Conservation (phyloP, 768 basidiomycete genomes). For the Xerocomellus amylosporus region DNA sequence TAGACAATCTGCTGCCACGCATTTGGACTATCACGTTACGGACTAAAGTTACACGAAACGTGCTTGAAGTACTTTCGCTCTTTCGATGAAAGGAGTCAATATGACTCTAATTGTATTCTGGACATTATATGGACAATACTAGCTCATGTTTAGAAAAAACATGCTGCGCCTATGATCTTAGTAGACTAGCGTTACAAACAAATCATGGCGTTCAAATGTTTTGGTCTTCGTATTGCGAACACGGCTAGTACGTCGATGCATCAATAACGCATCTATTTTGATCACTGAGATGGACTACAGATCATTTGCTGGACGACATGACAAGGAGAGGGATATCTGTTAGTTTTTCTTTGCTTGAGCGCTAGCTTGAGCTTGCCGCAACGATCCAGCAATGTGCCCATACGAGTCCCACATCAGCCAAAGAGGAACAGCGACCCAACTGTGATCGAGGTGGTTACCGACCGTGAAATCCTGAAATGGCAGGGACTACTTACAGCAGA, state of each 20-base stretch:
- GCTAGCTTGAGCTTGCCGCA: slow-evolving; percentile 42
- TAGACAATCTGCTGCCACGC: not conserved
- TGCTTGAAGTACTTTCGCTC: slow-evolving; percentile 4
- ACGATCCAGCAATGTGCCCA: slow-evolving; percentile 57
- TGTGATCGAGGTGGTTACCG: slow-evolving; percentile 27
- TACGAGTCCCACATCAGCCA: slow-evolving; percentile 81
- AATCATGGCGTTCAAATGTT: not conserved
- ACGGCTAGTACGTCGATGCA: not conserved
- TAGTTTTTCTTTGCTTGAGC: slow-evolving; percentile 39
- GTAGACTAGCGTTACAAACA: not conserved
- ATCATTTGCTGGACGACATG: not conserved
- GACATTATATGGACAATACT: slow-evolving; percentile 13
- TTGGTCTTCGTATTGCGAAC: not conserved
- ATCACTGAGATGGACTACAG: not conserved
- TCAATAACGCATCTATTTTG: not conserved
- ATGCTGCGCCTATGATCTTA: not conserved
- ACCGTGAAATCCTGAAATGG: not conserved
- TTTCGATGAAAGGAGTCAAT: slow-evolving; percentile 4
- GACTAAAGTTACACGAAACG: not conserved
- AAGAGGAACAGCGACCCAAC: slow-evolving; percentile 78
- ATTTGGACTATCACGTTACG: not conserved
- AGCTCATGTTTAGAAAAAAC: not conserved
- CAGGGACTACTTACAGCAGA: slow-evolving; percentile 50
- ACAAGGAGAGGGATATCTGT: not conserved
- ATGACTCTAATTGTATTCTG: too few species aligned